phyloP scores from a whole-genome alignment of 2,329 filamentous ascomycete species.

The Fusarium aywerte region DNA sequence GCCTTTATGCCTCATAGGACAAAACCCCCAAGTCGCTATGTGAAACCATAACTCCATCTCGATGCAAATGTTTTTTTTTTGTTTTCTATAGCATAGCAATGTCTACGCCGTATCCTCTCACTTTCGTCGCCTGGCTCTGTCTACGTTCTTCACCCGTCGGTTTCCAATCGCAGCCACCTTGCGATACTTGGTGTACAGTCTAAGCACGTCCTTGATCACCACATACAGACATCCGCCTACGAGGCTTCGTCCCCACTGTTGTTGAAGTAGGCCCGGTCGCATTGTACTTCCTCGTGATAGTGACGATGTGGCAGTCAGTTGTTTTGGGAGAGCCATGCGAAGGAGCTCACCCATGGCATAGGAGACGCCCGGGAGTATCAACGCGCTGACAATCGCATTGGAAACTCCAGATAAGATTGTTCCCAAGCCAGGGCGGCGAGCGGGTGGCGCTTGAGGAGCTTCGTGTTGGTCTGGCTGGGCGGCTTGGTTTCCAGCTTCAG shows the following conservation, averaged over 20 bases:
- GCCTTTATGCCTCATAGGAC: background rate
- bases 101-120: conserved; percentile 1
- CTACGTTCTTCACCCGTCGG: conserved; percentile 65
- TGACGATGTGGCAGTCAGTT: conserved; percentile 67
- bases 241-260: conserved; percentile 88
- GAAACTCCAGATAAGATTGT: conserved; percentile 56
- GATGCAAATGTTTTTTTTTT: conserved; percentile 26
- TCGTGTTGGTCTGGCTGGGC: conserved; percentile 45
- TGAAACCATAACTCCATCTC: conserved; percentile 35
- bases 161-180: conserved; percentile 66
- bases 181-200: conserved; percentile 72
- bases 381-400: conserved; percentile 62
- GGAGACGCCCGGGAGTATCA: conserved; percentile 86
- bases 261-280: conserved; percentile 76
- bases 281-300: conserved; percentile 41
- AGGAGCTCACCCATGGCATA: conserved; percentile 81
- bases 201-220: conserved; percentile 76
- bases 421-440: conserved; percentile 50
- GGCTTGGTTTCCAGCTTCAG: conserved; percentile 11
- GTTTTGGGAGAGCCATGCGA: conserved; percentile 71
- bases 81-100: background rate
- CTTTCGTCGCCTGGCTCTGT: conserved; percentile 52
- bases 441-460: conserved; percentile 51
- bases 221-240: conserved; percentile 90
- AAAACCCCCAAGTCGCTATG: conserved; percentile 6